Base-by-base conservation (phyloP, 2,329 filamentous ascomycete species). In the Phialophora macrospora region DNA sequence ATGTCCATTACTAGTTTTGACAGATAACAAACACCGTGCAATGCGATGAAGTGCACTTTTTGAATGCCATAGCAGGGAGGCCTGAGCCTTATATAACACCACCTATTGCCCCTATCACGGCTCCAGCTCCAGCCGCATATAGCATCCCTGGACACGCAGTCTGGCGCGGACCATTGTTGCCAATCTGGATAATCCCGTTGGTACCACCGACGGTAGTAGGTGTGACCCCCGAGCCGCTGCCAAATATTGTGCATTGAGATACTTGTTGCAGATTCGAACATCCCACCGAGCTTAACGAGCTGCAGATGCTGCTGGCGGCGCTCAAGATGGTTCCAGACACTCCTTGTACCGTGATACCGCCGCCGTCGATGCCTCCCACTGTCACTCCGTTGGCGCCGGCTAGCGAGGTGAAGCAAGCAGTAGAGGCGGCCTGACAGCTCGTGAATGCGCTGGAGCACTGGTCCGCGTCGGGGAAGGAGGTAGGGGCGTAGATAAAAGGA, bases 391-490 rank as follows among this genome's bases (percentile, higher is more conserved):
- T 80, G 1, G 78, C 78, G n/a, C 79, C 81, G 28, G 80, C 82
- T 65, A 86, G 76, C 32, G 79, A 73, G 4, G 74, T 75, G 7
- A 80, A 77, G 69, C 81, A 83, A 28, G 73, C 75, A 7, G 77
- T 73, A 62, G 78, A 83, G 61, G 84, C 79, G 48, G 75, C 78
- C 72, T 83, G 79, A 66, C 84, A 86, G 63, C 77, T 76, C 38
- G 81, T 81, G 75, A 84, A 86, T 74, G 84, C 84, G 55, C 81
- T 81, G 30, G 82, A 82, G 74, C 84, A 87, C 46, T 79, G 77
- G 59, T 77, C 79, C 66, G 81, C 79, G 65, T 84, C 81, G 32
- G 76, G 73, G 73, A 85, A 85, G 64, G 80, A 80, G 1, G 84
- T 86, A 17, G 84, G 81, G 59, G 86, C 82, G 70, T 78, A 79